phyloP scores from a whole-genome alignment of 192 early-diverging fungal genomes.

The Coemansia sp. region DNA sequence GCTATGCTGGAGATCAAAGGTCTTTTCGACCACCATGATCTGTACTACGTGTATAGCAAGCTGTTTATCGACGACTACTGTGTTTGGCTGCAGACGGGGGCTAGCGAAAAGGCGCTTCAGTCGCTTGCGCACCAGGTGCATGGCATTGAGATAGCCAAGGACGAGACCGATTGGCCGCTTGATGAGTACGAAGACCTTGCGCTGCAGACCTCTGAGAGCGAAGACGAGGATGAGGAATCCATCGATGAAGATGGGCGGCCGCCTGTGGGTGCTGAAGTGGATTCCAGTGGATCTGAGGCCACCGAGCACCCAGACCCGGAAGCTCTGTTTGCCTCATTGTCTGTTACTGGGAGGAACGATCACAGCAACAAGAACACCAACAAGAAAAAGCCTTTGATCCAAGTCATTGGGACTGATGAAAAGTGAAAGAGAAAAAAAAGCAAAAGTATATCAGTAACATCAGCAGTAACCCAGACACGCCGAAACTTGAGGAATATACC shows the following conservation, averaged over 20 bases:
- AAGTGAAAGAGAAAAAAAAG: background rate
- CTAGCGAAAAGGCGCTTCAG: constrained; percentile 71
- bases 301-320: background rate
- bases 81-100: constrained; percentile 80
- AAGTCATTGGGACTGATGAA: constrained; percentile 4
- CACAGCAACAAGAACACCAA: background rate
- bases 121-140: constrained; percentile 82
- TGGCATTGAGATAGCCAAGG: constrained; percentile 66
- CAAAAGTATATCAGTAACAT: background rate
- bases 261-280: background rate
- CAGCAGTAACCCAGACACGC: background rate
- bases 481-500: background rate
- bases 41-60: constrained; percentile 84
- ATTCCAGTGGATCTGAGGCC: background rate
- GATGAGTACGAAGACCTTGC: constrained; percentile 77
- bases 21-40: constrained; percentile 82
- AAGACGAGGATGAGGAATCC: constrained; percentile 6
- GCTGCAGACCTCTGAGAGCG: constrained; percentile 55
- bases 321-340: background rate
- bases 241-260: background rate
- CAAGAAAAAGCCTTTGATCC: constrained; percentile 13
- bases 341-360: background rate
- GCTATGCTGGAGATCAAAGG: constrained; percentile 75
- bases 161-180: constrained; percentile 74
- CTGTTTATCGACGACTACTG: constrained; percentile 95